Conservation (phyloP, 192 early-diverging fungal species). For the Coemansia asiatica region DNA sequence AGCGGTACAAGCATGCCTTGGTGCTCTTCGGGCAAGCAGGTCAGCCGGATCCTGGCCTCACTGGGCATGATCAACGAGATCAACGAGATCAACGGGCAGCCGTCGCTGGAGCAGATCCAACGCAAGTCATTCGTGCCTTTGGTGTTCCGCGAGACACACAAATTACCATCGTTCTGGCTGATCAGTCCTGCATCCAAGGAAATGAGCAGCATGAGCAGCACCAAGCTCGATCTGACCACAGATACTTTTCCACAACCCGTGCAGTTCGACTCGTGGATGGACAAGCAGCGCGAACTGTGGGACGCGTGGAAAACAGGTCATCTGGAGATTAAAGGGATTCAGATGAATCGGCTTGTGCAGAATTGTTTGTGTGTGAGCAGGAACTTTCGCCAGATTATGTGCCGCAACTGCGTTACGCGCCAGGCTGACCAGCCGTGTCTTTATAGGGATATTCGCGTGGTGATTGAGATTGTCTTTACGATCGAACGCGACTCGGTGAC, state of each 20-base stretch:
- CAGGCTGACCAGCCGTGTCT: slow-evolving; percentile 20
- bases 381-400: slow-evolving; percentile 3
- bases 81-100: neutral
- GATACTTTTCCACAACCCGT: neutral
- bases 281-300: neutral
- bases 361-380: neutral
- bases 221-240: neutral
- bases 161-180: neutral
- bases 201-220: neutral
- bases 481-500: neutral
- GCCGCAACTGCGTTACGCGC: slow-evolving; percentile 18
- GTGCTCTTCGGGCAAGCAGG: too few species aligned
- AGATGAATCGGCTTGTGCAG: neutral
- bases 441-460: slow-evolving; percentile 10
- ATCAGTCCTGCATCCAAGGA: neutral
- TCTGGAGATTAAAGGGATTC: neutral
- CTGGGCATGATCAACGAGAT: neutral
- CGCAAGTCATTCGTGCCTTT: neutral
- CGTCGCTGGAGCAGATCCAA: neutral
- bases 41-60: too few species aligned
- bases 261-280: neutral
- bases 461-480: neutral
- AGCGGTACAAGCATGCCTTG: too few species aligned
- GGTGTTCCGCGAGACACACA: neutral
- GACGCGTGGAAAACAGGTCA: neutral